Evolutionary conservation across 805 yeast species (phyloP).

Genomic region (Barnettozyma sp.): DNA sequence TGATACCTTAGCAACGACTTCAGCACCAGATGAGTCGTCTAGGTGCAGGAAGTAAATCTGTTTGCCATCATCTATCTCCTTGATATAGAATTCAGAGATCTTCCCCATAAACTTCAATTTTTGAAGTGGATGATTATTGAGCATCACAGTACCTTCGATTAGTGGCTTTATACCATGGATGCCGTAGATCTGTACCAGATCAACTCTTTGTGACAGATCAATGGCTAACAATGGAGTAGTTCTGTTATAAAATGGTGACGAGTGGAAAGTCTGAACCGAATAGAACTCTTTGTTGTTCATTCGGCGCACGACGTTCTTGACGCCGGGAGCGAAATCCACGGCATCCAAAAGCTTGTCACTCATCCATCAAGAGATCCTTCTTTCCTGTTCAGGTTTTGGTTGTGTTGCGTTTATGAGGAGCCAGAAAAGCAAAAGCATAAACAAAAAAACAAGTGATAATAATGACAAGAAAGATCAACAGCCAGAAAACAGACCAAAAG

Average conservation of each 20-base stretch:
- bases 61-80: conserved; percentile 12
- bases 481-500: neutral
- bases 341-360: neutral
- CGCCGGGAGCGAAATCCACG: conserved; percentile 24
- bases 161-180: conserved; percentile 18
- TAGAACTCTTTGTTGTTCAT: conserved; percentile 27
- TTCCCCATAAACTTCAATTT: conserved; percentile 32
- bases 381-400: neutral
- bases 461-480: neutral
- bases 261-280: conserved; percentile 30
- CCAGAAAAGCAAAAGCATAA: neutral
- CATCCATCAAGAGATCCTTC: neutral
- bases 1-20: conserved; percentile 25
- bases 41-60: conserved; percentile 22
- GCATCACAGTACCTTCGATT: conserved; percentile 24
- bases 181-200: conserved; percentile 24
- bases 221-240: conserved; percentile 27
- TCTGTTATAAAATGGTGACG: conserved; percentile 25
- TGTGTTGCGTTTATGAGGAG: neutral
- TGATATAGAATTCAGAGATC: conserved; percentile 26
- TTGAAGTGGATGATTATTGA: conserved; percentile 38
- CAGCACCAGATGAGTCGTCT: conserved; percentile 27
- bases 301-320: conserved; percentile 23
- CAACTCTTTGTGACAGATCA: conserved; percentile 24
- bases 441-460: neutral